Conservation (phyloP, 176 grass and related monocot genomes). For the Thalia dealbata region DNA sequence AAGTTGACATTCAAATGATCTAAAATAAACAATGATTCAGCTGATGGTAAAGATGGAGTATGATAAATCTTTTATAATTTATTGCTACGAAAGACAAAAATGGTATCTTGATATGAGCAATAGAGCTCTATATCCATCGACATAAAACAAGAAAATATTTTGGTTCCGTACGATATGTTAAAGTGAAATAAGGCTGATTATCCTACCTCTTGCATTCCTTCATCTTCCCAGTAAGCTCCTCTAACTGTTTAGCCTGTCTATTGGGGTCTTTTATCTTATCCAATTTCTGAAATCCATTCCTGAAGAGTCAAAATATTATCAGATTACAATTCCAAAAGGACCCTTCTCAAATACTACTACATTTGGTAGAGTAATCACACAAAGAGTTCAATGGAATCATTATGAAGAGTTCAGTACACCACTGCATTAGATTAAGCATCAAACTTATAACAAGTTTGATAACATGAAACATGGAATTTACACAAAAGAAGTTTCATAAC, state of each 20-base stretch:
- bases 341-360: no score
- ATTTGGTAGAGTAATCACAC: not conserved
- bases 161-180: not conserved
- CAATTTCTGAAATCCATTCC: conserved; percentile 96
- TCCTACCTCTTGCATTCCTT: conserved; percentile 88
- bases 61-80: no score
- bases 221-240: conserved; percentile 94
- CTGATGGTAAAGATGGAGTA: not conserved
- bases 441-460: not conserved
- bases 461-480: no score
- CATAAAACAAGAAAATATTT: not conserved
- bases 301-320: conserved; percentile 23
- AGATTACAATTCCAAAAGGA: not conserved
- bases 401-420: no score
- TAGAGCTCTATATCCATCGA: not conserved
- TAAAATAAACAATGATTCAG: not conserved
- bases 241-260: conserved; percentile 83
- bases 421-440: not conserved
- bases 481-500: no score
- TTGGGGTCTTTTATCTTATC: conserved; percentile 97
- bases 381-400: not conserved
- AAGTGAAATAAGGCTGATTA: not conserved
- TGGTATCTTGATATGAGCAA: not conserved
- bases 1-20: not conserved
- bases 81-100: not conserved